Base-by-base conservation (phyloP, 2,329 filamentous ascomycete genomes). In the Colletotrichum australisinense region DNA sequence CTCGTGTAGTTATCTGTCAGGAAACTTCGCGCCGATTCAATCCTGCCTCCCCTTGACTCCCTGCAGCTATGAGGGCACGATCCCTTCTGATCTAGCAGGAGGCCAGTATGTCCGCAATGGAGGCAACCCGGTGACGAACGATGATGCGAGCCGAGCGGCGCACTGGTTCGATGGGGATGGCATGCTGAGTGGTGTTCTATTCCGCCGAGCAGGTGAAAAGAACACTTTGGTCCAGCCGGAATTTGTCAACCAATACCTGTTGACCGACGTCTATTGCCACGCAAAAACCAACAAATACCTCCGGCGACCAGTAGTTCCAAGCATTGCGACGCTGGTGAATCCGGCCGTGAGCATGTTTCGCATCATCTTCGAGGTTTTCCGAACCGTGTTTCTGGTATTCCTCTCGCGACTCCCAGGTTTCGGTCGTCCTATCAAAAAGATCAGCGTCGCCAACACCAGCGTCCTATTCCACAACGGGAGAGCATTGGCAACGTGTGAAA, bases 81-180 rank as follows among this genome's bases (percentile, higher is more conserved):
- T 94, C 63, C 92, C 93, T 1, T 74, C 82, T n/a, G 92, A 93
- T 74, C 85, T 94, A 53, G 86, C 86, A 9, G 92, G 91, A 1
- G 92, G 92, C 14, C 88, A 94, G 80, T 94, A 94, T 77, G 89
- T 94, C 32, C 89, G 92, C 19, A 94, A 94, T 78, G 92, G 93
- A 53, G 91, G 89, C 32, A 94, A 94, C 77, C 92, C 92, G 6
- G 84, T 92, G 8, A 87, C 87, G 32, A 91, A 93, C 71, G 84
- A 88, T 26, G 88, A 92, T 67, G 79, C 90, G 3, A 87, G 87
- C 52, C 86, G 91, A 75, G 90, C 93, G 78, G 88, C 90, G 9
- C 92, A 94, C 78, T 94, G 92, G 92, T 94, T 94, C 74, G 93
- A 94, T 76, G 92, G 93, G 38, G 92, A 94, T 78, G 93, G 92